Base-by-base conservation (phyloP, 441 rosid species). In the Pelargonium myrrhifolium region DNA sequence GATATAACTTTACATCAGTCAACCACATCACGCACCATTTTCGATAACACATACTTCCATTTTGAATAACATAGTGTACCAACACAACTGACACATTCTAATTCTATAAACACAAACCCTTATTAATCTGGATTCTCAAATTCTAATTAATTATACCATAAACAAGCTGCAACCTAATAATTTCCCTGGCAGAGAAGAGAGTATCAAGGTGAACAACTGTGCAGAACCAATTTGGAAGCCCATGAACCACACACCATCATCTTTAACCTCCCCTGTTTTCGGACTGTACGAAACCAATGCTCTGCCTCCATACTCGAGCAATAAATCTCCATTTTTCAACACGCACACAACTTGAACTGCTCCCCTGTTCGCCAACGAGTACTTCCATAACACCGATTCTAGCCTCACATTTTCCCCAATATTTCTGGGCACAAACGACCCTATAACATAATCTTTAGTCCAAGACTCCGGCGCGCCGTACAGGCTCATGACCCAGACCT, bases 401-500 rank as follows among this genome's bases (percentile, higher is more conserved):
- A 18, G 55, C 55, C 55, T 47, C 55, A 47, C 55, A 14, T 47
- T 47, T 14, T 12, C 55, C 4, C 64, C 14, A 22, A 21, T 22
- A 5, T 21, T 39, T 9, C 3, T 1, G 63, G 71, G 81, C 58
- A 70, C 21, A 6, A 68, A 22, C 47, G 10, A 0, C n/a, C 68
- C 74, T 31, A 79, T 66, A 9, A 40, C 66, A 39, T 20, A 65
- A 42, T 74, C 71, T 28, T 67, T 75, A 12, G 40, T 56, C 82
- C 83, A 79, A 12, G 86, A 76, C 40, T 77, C 72, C 9, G 66
- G 24, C 37, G 62, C 69, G 4, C 67, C 75, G 53, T 81, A 74
- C 6, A 76, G 76, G 66, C 71, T 81, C 84, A 78, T 76, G 10
- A 72, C 63, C 80, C 80, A 78, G 0, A 78, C 70, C 53, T 76